Evolutionary conservation across 768 basidiomycete species (phyloP).

Genomic region (Gautieria morchelliformis): DNA sequence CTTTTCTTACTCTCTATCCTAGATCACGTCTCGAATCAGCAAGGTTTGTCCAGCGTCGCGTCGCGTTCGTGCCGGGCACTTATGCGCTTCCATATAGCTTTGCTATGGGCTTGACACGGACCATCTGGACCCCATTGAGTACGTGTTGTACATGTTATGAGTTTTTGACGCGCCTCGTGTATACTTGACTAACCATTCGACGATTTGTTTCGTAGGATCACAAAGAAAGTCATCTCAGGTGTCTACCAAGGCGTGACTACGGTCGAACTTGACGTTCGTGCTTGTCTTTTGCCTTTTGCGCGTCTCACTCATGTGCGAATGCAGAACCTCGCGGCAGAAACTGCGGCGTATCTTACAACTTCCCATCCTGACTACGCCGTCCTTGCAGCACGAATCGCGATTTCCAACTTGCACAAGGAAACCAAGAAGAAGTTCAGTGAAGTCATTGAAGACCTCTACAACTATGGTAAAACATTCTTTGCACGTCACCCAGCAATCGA

Average conservation of each 20-base stretch:
- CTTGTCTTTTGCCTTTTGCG: not conserved
- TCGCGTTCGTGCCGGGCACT: not conserved
- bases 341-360: conserved; percentile 94
- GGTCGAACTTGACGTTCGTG: conserved; percentile 86
- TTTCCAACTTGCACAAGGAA: conserved; percentile 98
- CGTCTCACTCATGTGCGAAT: not conserved
- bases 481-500: not conserved
- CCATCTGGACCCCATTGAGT: conserved; percentile 92
- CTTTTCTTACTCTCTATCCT: conserved; percentile 6
- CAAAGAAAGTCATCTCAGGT: conserved; percentile 87
- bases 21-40: conserved; percentile 82
- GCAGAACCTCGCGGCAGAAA: conserved; percentile 93
- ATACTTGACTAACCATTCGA: not conserved
- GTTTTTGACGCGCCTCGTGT: not conserved
- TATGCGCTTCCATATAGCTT: conserved; percentile 28
- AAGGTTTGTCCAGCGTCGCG: conserved; percentile 27
- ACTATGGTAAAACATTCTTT: conserved; percentile 51
- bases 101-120: conserved; percentile 93
- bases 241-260: conserved; percentile 96
- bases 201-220: conserved; percentile 40
- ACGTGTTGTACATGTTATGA: conserved; percentile 18
- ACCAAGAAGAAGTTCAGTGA: conserved; percentile 95
- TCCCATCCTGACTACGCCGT: conserved; percentile 97
- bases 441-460: conserved; percentile 85
- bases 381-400: conserved; percentile 95